phyloP scores from a whole-genome alignment of 1,284 basidiomycete species.

The Volvariella volvacea region DNA sequence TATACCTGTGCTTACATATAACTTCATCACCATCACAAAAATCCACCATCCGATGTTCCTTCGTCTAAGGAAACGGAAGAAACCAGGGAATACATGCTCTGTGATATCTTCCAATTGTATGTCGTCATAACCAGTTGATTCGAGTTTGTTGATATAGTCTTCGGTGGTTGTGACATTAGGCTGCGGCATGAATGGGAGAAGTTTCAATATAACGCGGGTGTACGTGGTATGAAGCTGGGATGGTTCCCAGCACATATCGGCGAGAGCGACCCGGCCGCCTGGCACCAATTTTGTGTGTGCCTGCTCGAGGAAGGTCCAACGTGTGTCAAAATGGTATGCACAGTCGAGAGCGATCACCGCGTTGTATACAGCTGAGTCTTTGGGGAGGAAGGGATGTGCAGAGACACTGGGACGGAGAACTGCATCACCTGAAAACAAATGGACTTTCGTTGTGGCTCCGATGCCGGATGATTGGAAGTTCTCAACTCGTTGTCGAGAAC shows the following conservation, averaged over 20 bases:
- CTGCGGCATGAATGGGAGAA: slow-evolving; percentile 41
- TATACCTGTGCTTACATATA: slow-evolving; percentile 36
- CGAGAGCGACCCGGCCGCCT: slow-evolving; percentile 54
- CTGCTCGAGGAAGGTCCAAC: slow-evolving; percentile 42
- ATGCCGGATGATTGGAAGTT: slow-evolving; percentile 11
- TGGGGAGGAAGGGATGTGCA: slow-evolving; percentile 36
- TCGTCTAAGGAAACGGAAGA: slow-evolving; percentile 40
- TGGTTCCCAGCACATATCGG: slow-evolving; percentile 51
- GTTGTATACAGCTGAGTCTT: slow-evolving; percentile 28
- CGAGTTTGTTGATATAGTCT: slow-evolving; percentile 41
- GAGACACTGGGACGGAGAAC: slow-evolving; percentile 26
- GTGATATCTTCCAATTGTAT: slow-evolving; percentile 57
- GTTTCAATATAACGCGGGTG: slow-evolving; percentile 20
- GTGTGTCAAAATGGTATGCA: slow-evolving; percentile 63
- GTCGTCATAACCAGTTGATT: slow-evolving; percentile 46
- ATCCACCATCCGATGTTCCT: slow-evolving; percentile 38
- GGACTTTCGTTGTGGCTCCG: slow-evolving; percentile 17
- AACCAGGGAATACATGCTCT: slow-evolving; percentile 52
- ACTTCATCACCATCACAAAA: slow-evolving; percentile 34
- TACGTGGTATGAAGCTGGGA: slow-evolving; percentile 16
- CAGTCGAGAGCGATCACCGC: slow-evolving; percentile 59
- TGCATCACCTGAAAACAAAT: slow-evolving; percentile 43
- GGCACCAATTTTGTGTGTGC: slow-evolving; percentile 35
- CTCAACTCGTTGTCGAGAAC: slow-evolving; percentile 39
- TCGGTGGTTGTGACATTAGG: slow-evolving; percentile 43